Base-by-base conservation (phyloP, 768 basidiomycete genomes). In the Baorangia bicolor region DNA sequence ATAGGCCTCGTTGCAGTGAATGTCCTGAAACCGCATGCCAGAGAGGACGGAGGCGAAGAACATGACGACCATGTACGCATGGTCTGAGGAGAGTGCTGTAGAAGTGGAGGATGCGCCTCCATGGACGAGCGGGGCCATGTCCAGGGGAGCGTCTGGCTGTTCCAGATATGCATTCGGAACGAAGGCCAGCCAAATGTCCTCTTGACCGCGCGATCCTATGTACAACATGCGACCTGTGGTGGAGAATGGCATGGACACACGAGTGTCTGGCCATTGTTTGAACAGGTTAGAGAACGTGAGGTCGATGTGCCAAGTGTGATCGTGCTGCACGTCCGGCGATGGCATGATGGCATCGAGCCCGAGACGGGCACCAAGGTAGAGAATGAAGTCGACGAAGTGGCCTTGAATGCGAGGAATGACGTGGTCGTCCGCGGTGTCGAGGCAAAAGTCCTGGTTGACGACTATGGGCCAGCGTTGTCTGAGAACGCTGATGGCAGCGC, bases 41-140 rank as follows among this genome's bases (percentile, higher is more conserved):
- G 41, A 25, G 18, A 53, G 14, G 11, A 38, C 2, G 20, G 16
- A 9, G 18, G 43, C 28, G 35, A 53, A 53, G 20, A 53, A 53
- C 51, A 53, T 53, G 34, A 39, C 20, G 20, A 38, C 5, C 31
- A 45, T 38, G 30, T 28, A 13, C 2, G 27, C 12, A 3, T 45
- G 51, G 4, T 16, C 1, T n/a, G n/a, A 3, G 42, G n/a, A 1
- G 14, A 45, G 23, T 34, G 51, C 43, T 4, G 43, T 30, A n/a
- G 43, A 28, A 0, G 51, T 3, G 11, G 42, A 35, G 25, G 7
- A n/a, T n/a, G n/a, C n/a, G n/a, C n/a, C n/a, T n/a, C n/a, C n/a
- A n/a, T n/a, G n/a, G n/a, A n/a, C n/a, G n/a, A n/a, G n/a, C n/a
- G 37, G 28, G 18, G 30, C 18, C 52, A 54, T 54, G 53, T 54